Evolutionary conservation across 768 basidiomycete genomes (phyloP).

Genomic region (Hericium rajendrae): DNA sequence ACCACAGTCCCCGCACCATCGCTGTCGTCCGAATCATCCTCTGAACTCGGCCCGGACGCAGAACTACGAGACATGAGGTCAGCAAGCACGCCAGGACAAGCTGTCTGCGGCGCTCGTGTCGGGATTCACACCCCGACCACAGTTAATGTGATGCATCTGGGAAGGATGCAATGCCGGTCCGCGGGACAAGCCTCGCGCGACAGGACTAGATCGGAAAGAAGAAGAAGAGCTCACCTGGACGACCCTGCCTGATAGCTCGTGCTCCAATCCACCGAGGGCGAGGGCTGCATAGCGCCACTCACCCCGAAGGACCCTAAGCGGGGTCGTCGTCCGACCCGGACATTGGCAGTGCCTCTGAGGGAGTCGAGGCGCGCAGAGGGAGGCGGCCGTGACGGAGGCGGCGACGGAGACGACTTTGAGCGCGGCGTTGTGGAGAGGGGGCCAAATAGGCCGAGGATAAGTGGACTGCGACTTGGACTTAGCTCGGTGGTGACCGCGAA

Average conservation of each 20-base stretch:
- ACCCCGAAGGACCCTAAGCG: conserved; percentile 19
- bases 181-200: no score
- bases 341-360: conserved; percentile 28
- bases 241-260: conserved; percentile 85
- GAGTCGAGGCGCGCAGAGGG: conserved; percentile 40
- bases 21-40: conserved; percentile 40
- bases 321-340: conserved; percentile 23
- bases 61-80: conserved; percentile 25
- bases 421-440: conserved; percentile 47
- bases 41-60: conserved; percentile 39
- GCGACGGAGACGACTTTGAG: conserved; percentile 71
- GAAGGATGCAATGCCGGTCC: no score
- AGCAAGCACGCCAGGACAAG: background rate
- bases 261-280: conserved; percentile 55
- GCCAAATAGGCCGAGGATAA: background rate
- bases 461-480: background rate
- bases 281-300: conserved; percentile 14
- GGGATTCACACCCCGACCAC: no score
- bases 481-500: no score
- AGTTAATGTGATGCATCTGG: no score
- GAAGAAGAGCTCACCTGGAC: conserved; percentile 44
- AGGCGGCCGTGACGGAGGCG: conserved; percentile 47
- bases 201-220: no score
- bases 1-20: conserved; percentile 27
- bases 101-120: no score